Conservation (phyloP, 2,329 filamentous ascomycete genomes). For the Botrytis squamosa region DNA sequence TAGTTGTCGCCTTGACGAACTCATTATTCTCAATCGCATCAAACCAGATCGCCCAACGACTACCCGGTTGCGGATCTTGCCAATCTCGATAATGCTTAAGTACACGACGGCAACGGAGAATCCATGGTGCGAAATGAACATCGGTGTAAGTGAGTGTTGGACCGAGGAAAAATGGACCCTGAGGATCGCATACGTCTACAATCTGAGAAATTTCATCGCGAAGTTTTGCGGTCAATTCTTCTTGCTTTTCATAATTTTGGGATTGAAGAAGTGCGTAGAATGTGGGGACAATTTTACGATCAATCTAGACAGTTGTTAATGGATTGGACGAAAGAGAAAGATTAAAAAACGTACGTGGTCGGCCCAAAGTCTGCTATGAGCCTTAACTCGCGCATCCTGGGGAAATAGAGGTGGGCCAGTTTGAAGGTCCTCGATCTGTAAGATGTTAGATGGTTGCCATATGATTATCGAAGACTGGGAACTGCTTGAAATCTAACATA, state of each 20-base stretch:
- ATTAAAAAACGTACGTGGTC: slow-evolving; percentile 61
- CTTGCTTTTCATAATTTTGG: slow-evolving; percentile 57
- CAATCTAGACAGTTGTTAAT: slow-evolving; percentile 53
- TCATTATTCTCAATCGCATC: slow-evolving; percentile 42
- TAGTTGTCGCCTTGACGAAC: slow-evolving; percentile 42
- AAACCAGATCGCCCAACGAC: slow-evolving; percentile 42
- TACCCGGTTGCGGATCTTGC: slow-evolving; percentile 40
- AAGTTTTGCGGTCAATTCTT: slow-evolving; percentile 59
- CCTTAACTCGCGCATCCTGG: slow-evolving; percentile 61
- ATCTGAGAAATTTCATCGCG: slow-evolving; percentile 59
- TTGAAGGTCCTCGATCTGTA: slow-evolving; percentile 70
- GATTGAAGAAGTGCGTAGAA: slow-evolving; percentile 75
- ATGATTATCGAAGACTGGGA: background rate
- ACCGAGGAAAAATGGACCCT: slow-evolving; percentile 41
- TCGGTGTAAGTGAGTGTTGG: slow-evolving; percentile 42
- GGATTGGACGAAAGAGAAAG: background rate
- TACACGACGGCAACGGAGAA: slow-evolving; percentile 42
- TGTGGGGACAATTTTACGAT: slow-evolving; percentile 69
- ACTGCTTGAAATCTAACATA: background rate
- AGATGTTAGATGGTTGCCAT: slow-evolving; percentile 9
- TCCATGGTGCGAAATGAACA: slow-evolving; percentile 44
- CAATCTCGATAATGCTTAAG: slow-evolving; percentile 43
- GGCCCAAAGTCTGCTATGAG: slow-evolving; percentile 75
- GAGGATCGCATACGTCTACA: slow-evolving; percentile 39
- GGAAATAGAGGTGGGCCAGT: slow-evolving; percentile 62